Evolutionary conservation across 2,329 filamentous ascomycete genomes (phyloP).

Genomic region (Claviceps sp.): DNA sequence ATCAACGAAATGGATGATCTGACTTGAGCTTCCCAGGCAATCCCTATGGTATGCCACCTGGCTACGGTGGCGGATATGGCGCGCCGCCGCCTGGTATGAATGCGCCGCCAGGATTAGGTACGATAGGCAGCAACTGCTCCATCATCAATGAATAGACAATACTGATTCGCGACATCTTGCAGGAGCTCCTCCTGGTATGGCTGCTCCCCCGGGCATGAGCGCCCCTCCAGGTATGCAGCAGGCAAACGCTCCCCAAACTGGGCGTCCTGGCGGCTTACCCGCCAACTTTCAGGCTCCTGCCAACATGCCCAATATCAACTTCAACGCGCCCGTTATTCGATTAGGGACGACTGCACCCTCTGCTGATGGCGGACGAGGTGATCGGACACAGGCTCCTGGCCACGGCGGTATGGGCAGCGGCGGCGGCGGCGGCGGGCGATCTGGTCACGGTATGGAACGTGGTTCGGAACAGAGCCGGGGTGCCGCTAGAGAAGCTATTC

Average conservation of each 20-base stretch:
- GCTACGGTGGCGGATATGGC: not conserved
- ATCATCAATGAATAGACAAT: not conserved
- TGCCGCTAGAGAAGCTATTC: constrained; percentile 52
- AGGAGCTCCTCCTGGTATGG: constrained; percentile 72
- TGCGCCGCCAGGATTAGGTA: constrained; percentile 73
- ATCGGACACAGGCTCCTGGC: constrained; percentile 14
- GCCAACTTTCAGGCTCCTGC: constrained; percentile 76
- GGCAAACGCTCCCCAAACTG: constrained; percentile 59
- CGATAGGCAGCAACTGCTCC: constrained; percentile 15
- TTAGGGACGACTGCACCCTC: constrained; percentile 66
- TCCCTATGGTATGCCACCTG: constrained; percentile 47
- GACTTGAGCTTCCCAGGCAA: constrained; percentile 17
- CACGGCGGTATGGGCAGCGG: constrained; percentile 19
- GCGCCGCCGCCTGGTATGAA: constrained; percentile 39
- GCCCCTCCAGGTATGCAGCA: constrained; percentile 71
- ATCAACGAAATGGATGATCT: not conserved
- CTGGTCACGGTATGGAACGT: constrained; percentile 47
- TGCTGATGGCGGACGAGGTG: constrained; percentile 28
- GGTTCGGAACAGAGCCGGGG: constrained; percentile 54
- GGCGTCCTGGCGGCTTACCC: constrained; percentile 68
- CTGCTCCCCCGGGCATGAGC: constrained; percentile 64
- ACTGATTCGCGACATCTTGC: not conserved
- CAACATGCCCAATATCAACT: constrained; percentile 96
- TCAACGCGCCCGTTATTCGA: constrained; percentile 90
- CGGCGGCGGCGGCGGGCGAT: constrained; percentile 25